Percentiles rank a stretch among this genome's conserved stretches.
These are phyloP conservation scores for Croton laevigatus DNA, from an alignment of 441 rosid species.

Conservation along the genomic window DNA sequence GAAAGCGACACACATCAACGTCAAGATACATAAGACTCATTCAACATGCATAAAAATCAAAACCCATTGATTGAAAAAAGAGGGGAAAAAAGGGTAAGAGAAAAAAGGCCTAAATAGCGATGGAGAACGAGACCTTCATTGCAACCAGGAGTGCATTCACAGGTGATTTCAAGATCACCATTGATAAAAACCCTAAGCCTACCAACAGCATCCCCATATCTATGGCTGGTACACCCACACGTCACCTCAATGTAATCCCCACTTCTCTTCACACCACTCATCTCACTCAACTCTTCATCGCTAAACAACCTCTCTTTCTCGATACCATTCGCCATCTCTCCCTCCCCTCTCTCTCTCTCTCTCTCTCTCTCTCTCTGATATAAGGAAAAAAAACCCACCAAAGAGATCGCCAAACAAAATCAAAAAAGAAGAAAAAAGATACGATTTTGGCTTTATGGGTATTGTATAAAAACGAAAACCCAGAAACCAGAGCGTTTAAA, in stretches of 20 bases:
- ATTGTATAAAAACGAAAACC: constrained; percentile 37
- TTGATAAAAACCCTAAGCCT: constrained; percentile 95
- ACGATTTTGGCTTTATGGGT: constrained; percentile 35
- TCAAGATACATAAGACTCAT: constrained; percentile 36
- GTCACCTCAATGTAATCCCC: constrained; percentile 84
- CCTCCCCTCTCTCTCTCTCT: constrained; percentile 42
- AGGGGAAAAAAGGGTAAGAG: background rate
- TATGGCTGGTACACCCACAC: constrained; percentile 98
- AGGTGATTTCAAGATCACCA: constrained; percentile 91
- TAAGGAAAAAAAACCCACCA: constrained; percentile 9
- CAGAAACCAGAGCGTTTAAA: constrained; percentile 15
- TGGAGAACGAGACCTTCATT: constrained; percentile 72
- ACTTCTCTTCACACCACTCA: constrained; percentile 68
- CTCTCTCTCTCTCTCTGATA: constrained; percentile 41
- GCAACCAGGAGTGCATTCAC: constrained; percentile 99
- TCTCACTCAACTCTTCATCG: constrained; percentile 85
- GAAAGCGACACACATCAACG: constrained; percentile 50
- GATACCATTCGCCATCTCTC: constrained; percentile 55
- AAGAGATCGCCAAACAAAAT: constrained; percentile 10
- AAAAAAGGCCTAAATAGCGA: background rate
- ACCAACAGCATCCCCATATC: constrained; percentile 99
- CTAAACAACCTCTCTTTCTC: constrained; percentile 61
- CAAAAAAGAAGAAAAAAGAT: constrained; percentile 25
- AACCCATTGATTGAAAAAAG: constrained; percentile 31
- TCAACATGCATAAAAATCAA: constrained; percentile 58